A percentile compares a stretch with the other conserved stretches of the same genome.
Evolutionary conservation across 176 grass and related monocot species (phyloP).

Genomic region (Tillandsia leiboldiana): DNA sequence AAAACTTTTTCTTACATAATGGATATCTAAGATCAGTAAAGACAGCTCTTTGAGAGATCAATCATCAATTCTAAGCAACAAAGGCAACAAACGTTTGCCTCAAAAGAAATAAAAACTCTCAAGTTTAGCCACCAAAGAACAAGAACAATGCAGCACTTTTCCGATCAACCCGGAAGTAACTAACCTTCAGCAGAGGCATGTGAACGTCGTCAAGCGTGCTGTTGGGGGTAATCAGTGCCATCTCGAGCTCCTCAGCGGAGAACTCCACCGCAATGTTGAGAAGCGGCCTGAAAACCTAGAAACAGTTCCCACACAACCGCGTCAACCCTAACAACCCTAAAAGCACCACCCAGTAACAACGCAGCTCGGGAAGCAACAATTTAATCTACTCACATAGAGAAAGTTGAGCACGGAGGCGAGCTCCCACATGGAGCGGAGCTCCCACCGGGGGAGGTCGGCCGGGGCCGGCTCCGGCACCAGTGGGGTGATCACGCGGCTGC

Average conservation of each 20-base stretch:
- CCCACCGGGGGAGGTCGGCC: conserved; percentile 43
- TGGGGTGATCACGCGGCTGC: conserved; percentile 57
- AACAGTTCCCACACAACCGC: conserved; percentile 6
- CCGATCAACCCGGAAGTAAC: conserved; percentile 11
- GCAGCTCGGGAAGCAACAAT: conserved; percentile 1
- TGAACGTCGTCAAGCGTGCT: conserved; percentile 58
- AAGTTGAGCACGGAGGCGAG: conserved; percentile 88
- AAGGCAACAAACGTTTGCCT: background rate
- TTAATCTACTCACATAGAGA: conserved; percentile 47
- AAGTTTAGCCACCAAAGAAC: background rate
- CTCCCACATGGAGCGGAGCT: conserved; percentile 89
- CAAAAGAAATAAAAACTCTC: background rate
- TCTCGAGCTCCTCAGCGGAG: conserved; percentile 89
- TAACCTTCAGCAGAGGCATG: conserved; percentile 78
- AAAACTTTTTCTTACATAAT: too few relatives aligned
- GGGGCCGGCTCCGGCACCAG: conserved; percentile 48
- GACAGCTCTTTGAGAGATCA: background rate
- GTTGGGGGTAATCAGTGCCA: conserved; percentile 61
- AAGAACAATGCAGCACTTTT: conserved; percentile 7
- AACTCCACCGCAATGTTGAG: conserved; percentile 77
- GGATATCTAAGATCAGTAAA: background rate
- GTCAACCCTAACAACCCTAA: conserved; percentile 23
- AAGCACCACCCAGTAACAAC: conserved; percentile 2
- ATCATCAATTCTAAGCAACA: too few relatives aligned
- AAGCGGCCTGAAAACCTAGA: conserved; percentile 77